These are phyloP conservation scores for Epichloe baconii DNA, from an alignment of 2,329 filamentous ascomycete species.

Conservation along the genomic window DNA sequence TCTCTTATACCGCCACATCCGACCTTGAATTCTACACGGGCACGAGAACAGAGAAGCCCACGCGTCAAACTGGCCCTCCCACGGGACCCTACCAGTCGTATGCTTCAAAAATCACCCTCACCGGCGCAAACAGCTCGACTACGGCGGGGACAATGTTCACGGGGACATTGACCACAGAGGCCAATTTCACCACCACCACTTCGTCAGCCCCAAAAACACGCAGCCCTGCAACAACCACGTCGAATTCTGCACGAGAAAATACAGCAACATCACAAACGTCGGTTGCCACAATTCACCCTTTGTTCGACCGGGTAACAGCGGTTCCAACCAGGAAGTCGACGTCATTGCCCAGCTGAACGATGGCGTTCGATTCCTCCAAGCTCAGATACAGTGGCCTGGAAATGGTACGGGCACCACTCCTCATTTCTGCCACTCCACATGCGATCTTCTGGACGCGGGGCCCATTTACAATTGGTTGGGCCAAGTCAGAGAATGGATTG, in stretches of 20 bases:
- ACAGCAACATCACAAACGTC: constrained; percentile 70
- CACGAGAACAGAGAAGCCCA: constrained; percentile 24
- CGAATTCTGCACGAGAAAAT: constrained; percentile 64
- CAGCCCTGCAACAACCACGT: constrained; percentile 67
- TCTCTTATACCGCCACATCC: constrained; percentile 19
- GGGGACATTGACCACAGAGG: constrained; percentile 23
- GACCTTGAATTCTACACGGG: constrained; percentile 24
- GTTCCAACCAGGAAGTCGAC: constrained; percentile 58
- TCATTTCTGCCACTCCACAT: constrained; percentile 78
- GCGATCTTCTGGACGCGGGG: constrained; percentile 69
- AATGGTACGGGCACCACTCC: constrained; percentile 30
- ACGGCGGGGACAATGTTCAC: constrained; percentile 20
- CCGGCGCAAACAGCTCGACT: constrained; percentile 19
- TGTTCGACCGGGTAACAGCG: constrained; percentile 53
- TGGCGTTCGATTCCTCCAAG: constrained; percentile 53
- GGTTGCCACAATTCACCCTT: constrained; percentile 76
- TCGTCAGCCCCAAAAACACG: constrained; percentile 47
- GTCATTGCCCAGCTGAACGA: constrained; percentile 66
- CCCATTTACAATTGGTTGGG: constrained; percentile 62
- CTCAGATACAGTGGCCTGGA: constrained; percentile 45
- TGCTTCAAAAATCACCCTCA: constrained; percentile 29
- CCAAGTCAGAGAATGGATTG: constrained; percentile 60
- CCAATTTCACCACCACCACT: constrained; percentile 26
- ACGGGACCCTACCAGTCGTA: constrained; percentile 32
- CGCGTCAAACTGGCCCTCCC: constrained; percentile 26